Evolutionary conservation across 441 rosid species (phyloP), one percentile per base, ranked within the genome.

Genomic region (Daphne laureola): DNA sequence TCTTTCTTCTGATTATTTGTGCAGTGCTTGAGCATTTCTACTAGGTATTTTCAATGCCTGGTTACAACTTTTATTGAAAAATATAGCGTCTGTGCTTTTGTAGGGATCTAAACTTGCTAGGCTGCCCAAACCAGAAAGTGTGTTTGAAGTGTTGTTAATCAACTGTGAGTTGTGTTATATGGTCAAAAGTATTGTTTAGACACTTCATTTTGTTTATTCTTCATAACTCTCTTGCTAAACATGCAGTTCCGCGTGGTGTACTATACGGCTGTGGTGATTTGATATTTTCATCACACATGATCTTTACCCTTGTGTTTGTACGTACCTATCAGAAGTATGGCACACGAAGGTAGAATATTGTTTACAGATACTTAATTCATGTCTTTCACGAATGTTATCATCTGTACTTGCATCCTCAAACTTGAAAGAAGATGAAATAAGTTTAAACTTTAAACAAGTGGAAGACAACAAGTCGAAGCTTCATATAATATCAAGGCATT

Each of bases 281-380:
- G 80, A 94, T 94, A 51, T 94, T 94, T 72, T 94, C 99, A 51
- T 94, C 99, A 3, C 99, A 94, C 73, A 94, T 90, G 98, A 94
- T 94, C 67, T 94, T 94, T 67, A 84, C 96, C 38, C 73, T 94
- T 2, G 96, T 94, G 51, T 94, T 94, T 72, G 96, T 94, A 58
- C 91, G 71, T 51, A 79, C 96, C 4, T 94, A 90, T 71, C 98
- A 94, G 71, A 90, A 87, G 66, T 90, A 90, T 63, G 99, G 99
- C 56, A 65, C 95, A 16, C 61, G 54, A 68, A 94, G 98, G 99
- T 94, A 83, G 59, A 59, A 13, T 46, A 50, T 36, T 16, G 45
- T 15, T 21, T 63, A 11, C 48, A 27, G 36, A 8, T 43, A 8
- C 13, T 5, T 14, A 15, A 17, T 17, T 15, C 17, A 4, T 45